A percentile compares a stretch with the other conserved stretches of the same genome.
phyloP scores from a whole-genome alignment of 352 stramenopile species.

The Phytophthora kernoviae region DNA sequence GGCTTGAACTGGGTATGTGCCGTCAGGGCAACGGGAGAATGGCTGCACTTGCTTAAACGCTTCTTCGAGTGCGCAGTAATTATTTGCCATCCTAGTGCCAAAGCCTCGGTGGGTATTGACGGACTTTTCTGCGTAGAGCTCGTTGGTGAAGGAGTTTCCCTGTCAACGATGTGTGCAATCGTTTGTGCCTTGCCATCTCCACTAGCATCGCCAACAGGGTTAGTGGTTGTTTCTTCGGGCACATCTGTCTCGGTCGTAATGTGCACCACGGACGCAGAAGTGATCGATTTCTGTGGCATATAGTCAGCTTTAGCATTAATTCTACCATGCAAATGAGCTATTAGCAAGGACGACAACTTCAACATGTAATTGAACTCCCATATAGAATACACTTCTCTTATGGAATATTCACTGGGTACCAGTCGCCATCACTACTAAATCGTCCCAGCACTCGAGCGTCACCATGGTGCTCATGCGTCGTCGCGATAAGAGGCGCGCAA shows the following conservation, averaged over 20 bases:
- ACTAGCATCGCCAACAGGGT: too few species aligned
- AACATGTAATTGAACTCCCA: too few species aligned
- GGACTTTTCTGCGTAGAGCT: constrained; percentile 3
- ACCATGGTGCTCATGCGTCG: constrained; percentile 77
- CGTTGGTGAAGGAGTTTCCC: neutral
- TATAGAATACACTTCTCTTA: too few species aligned
- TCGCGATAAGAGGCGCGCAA: constrained; percentile 74
- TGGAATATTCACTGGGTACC: neutral
- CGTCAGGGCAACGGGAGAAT: constrained; percentile 44
- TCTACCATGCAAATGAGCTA: too few species aligned
- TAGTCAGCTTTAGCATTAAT: too few species aligned
- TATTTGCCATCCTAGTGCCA: constrained; percentile 36
- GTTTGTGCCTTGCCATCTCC: neutral
- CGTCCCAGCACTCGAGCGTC: neutral
- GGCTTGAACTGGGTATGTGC: constrained; percentile 36
- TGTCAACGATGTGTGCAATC: neutral
- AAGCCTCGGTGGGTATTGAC: constrained; percentile 7
- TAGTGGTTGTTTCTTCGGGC: neutral
- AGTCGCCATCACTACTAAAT: constrained; percentile 1
- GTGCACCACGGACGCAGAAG: constrained; percentile 2
- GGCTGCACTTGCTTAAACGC: constrained; percentile 49
- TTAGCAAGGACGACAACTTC: too few species aligned
- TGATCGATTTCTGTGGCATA: constrained; percentile 2
- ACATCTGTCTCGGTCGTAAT: neutral
- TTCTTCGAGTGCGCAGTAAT: constrained; percentile 50